Conservation (phyloP, 202 grass and related monocot species). For the Alloteropsis angusta region DNA sequence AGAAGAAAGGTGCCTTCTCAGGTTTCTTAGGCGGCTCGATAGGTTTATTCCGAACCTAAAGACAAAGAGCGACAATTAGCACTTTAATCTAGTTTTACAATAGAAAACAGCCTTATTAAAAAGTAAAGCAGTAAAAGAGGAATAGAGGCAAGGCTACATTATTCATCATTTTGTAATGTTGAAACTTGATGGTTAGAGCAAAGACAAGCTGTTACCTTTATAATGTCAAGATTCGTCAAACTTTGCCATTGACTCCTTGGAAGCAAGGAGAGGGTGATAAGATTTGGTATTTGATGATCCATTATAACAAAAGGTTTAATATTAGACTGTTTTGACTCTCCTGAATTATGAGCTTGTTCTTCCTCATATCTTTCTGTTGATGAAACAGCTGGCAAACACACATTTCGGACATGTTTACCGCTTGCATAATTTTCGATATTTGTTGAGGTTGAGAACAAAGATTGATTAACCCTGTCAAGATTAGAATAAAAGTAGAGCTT, state of each 20-base stretch:
- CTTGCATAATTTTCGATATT: conserved; percentile 66
- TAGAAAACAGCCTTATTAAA: conserved; percentile 10
- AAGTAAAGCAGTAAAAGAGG: not conserved
- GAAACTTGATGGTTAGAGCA: not conserved
- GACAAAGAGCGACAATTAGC: conserved; percentile 4
- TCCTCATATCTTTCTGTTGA: conserved; percentile 44
- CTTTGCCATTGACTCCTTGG: conserved; percentile 97
- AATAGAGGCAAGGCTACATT: not conserved
- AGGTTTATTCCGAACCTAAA: conserved; percentile 90
- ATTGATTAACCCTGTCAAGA: conserved; percentile 73
- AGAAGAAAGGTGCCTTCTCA: conserved; percentile 96
- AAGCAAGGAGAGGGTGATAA: conserved; percentile 92
- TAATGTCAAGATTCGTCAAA: conserved; percentile 94
- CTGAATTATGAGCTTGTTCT: conserved; percentile 36
- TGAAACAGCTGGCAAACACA: conserved; percentile 63
- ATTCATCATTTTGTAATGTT: conserved; percentile 11
- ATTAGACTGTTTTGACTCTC: conserved; percentile 32
- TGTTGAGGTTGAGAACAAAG: conserved; percentile 62
- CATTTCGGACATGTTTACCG: conserved; percentile 59
- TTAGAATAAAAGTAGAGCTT: conserved; percentile 11
- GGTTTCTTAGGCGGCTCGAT: conserved; percentile 94
- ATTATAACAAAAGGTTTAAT: conserved; percentile 35
- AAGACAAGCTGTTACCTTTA: conserved; percentile 51
- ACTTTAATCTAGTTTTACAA: not conserved
- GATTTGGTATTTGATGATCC: conserved; percentile 77